phyloP scores from a whole-genome alignment of 2,329 filamentous ascomycete species.

The Colletotrichum euphorbiae region DNA sequence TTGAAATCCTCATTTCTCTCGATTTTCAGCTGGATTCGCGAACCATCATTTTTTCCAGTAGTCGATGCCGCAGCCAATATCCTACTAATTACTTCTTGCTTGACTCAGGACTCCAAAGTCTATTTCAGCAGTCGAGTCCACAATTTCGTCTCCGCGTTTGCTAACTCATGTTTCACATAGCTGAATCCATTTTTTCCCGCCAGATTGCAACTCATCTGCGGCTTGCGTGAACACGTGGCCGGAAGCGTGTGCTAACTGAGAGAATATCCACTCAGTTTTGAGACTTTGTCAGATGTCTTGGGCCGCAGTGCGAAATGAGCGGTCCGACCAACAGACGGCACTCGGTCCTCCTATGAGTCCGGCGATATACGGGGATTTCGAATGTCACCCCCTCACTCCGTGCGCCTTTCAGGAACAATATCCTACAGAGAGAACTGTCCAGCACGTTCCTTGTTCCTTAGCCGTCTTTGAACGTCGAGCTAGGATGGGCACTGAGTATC shows the following conservation, averaged over 20 bases:
- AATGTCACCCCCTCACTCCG: too few relatives aligned
- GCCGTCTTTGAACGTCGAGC: too few relatives aligned
- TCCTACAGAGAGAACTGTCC: too few relatives aligned
- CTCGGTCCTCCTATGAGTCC: neutral
- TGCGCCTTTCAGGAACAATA: too few relatives aligned
- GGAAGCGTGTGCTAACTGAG: conserved; percentile 30
- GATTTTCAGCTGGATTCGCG: too few relatives aligned
- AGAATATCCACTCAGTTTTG: neutral
- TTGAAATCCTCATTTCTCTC: too few relatives aligned
- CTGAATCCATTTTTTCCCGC: conserved; percentile 23
- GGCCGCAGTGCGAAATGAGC: neutral
- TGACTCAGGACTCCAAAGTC: conserved; percentile 32
- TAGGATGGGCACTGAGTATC: too few relatives aligned
- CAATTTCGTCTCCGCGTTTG: conserved; percentile 20
- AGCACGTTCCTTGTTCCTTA: too few relatives aligned
- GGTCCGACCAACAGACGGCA: neutral
- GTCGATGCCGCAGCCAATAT: conserved; percentile 5
- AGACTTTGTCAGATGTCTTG: conserved; percentile 1
- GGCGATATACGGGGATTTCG: neutral
- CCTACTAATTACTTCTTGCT: neutral
- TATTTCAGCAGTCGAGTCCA: conserved; percentile 27
- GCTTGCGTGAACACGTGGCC: conserved; percentile 32
- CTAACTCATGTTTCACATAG: conserved; percentile 24
- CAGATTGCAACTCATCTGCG: conserved; percentile 5
- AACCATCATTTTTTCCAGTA: too few relatives aligned